Evolutionary conservation across 495 filamentous ascomycete genomes (phyloP).

Genomic region (Hyaloscypha variabilis): DNA sequence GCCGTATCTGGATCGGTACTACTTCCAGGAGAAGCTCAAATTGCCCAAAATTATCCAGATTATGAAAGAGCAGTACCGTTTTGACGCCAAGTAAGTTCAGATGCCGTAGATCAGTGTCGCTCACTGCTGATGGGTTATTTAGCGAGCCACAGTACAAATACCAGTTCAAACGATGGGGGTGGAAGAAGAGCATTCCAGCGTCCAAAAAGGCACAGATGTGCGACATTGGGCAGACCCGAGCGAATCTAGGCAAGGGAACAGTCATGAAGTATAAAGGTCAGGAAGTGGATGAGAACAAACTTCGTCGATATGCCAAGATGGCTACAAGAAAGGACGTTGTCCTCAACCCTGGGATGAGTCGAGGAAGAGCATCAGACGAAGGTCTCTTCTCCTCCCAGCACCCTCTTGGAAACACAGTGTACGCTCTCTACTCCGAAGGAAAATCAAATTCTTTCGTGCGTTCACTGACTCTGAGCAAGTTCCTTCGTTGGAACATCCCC

Average conservation of each 20-base stretch:
- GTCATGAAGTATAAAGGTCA: conserved; percentile 2
- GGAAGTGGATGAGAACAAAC: background rate
- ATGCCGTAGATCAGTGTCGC: background rate
- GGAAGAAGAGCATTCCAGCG: background rate
- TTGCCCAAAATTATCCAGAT: background rate
- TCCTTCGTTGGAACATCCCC: background rate
- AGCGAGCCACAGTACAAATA: conserved; percentile 5
- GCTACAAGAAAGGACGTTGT: background rate
- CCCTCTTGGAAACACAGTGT: background rate
- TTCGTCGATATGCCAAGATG: background rate
- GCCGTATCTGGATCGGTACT: background rate
- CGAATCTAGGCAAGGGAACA: background rate
- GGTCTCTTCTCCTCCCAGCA: background rate
- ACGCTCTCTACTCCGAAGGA: background rate
- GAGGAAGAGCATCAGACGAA: background rate
- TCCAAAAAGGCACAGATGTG: background rate
- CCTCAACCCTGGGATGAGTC: background rate
- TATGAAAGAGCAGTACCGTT: background rate
- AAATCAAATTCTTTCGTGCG: background rate
- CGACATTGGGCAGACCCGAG: background rate
- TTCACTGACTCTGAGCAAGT: background rate
- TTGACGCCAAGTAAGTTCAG: conserved; percentile 1
- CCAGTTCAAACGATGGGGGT: background rate
- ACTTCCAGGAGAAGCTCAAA: background rate
- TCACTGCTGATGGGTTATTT: background rate